Evolutionary conservation across 441 rosid genomes (phyloP).

Genomic region (Macaranga tanarius): DNA sequence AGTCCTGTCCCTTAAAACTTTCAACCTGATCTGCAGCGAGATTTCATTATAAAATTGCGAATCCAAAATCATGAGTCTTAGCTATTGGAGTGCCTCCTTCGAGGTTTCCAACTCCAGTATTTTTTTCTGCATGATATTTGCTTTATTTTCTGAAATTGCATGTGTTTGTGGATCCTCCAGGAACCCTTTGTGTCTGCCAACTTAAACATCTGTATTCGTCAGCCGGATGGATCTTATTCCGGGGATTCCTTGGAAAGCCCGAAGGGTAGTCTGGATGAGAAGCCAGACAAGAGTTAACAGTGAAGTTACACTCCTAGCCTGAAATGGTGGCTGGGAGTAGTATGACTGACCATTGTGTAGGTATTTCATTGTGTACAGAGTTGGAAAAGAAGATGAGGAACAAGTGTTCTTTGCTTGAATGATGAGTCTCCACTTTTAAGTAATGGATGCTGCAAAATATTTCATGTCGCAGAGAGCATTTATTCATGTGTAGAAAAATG

Average conservation of each 20-base stretch:
- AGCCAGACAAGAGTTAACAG: conserved; percentile 38
- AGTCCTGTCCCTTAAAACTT: not conserved
- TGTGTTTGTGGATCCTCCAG: conserved; percentile 44
- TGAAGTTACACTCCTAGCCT: conserved; percentile 29
- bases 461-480: conserved; percentile 26
- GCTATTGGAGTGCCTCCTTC: no score
- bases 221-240: conserved; percentile 76
- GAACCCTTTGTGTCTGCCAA: conserved; percentile 60
- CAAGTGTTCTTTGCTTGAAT: conserved; percentile 27
- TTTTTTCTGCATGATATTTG: not conserved
- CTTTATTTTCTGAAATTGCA: conserved; percentile 8
- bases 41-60: no score
- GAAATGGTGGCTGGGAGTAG: conserved; percentile 29
- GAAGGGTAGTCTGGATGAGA: conserved; percentile 42
- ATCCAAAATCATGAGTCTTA: no score
- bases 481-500: conserved; percentile 31
- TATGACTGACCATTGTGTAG: conserved; percentile 41
- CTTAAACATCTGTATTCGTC: conserved; percentile 61
- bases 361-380: conserved; percentile 53
- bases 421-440: conserved; percentile 47
- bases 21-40: not conserved
- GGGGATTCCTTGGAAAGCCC: conserved; percentile 62
- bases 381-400: conserved; percentile 37
- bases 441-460: conserved; percentile 30
- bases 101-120: not conserved